Evolutionary conservation across 495 filamentous ascomycete genomes (phyloP).

Genomic region (Penicillium herquei): DNA sequence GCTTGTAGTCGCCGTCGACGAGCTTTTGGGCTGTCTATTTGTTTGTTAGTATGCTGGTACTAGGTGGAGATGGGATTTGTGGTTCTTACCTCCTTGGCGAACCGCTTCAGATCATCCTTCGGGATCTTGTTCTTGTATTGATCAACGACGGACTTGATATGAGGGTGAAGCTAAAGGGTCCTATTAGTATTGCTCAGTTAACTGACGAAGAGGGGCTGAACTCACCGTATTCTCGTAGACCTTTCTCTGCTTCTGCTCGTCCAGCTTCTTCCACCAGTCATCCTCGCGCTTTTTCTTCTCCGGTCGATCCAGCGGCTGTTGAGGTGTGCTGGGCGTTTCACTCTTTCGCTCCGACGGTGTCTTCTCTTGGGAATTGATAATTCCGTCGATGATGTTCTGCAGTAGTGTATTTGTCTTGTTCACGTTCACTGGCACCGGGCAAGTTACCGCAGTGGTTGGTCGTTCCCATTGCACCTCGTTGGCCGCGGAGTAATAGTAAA

Average conservation of each 20-base stretch:
- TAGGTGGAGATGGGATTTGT: background rate
- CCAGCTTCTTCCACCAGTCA: slow-evolving; percentile 78
- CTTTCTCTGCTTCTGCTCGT: slow-evolving; percentile 86
- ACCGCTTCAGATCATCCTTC: slow-evolving; percentile 82
- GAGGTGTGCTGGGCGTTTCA: slow-evolving; percentile 49
- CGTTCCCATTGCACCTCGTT: slow-evolving; percentile 77
- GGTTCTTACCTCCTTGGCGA: slow-evolving; percentile 70
- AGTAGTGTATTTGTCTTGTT: slow-evolving; percentile 66
- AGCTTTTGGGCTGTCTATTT: slow-evolving; percentile 74
- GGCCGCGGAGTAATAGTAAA: slow-evolving; percentile 76
- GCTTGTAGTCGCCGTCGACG: slow-evolving; percentile 85
- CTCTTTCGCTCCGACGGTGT: slow-evolving; percentile 61
- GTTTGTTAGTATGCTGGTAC: background rate
- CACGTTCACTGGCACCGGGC: slow-evolving; percentile 56
- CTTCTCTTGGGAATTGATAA: slow-evolving; percentile 66
- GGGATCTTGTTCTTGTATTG: slow-evolving; percentile 82
- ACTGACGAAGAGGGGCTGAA: background rate
- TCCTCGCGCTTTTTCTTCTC: slow-evolving; percentile 57
- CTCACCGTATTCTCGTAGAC: slow-evolving; percentile 88
- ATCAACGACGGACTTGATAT: slow-evolving; percentile 79
- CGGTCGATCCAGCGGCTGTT: slow-evolving; percentile 50
- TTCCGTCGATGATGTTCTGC: slow-evolving; percentile 82
- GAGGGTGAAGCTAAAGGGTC: slow-evolving; percentile 66
- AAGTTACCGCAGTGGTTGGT: slow-evolving; percentile 65
- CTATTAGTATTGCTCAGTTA: background rate